phyloP scores from a whole-genome alignment of 345 rosid species.

The Syzygium jambos region DNA sequence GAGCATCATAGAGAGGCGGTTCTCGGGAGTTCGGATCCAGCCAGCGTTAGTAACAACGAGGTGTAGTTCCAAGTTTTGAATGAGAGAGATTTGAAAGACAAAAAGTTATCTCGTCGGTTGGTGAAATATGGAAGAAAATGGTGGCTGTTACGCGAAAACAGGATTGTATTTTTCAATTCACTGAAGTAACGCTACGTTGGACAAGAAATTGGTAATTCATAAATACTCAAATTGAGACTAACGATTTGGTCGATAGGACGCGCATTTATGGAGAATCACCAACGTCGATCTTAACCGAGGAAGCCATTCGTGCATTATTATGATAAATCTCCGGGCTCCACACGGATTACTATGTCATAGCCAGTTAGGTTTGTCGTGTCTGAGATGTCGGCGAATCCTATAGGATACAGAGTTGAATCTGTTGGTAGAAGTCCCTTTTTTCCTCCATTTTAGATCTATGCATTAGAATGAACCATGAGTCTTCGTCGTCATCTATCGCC shows the following conservation, averaged over 20 bases:
- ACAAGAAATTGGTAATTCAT: not conserved
- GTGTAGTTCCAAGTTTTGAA: not conserved
- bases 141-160: not conserved
- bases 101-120: not conserved
- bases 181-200: not conserved
- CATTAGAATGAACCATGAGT: too few species aligned
- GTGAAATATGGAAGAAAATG: not conserved
- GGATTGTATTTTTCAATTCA: not conserved
- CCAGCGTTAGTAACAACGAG: not conserved
- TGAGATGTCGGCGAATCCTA: rapidly evolving
- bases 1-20: not conserved
- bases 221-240: not conserved
- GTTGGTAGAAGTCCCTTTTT: rapidly evolving
- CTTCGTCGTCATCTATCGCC: not conserved
- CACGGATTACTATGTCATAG: not conserved
- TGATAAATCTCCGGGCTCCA: not conserved
- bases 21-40: not conserved
- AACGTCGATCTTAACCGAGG: rapidly evolving
- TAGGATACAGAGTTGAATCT: rapidly evolving
- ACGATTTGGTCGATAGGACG: not conserved
- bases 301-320: not conserved
- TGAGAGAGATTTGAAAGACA: not conserved
- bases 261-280: not conserved
- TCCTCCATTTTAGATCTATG: not conserved
- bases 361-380: rapidly evolving